A percentile compares a stretch with the other conserved stretches of the same genome.
These are phyloP conservation scores for Boletus reticulatus DNA, from an alignment of 768 basidiomycete species.

Conservation along the genomic window DNA sequence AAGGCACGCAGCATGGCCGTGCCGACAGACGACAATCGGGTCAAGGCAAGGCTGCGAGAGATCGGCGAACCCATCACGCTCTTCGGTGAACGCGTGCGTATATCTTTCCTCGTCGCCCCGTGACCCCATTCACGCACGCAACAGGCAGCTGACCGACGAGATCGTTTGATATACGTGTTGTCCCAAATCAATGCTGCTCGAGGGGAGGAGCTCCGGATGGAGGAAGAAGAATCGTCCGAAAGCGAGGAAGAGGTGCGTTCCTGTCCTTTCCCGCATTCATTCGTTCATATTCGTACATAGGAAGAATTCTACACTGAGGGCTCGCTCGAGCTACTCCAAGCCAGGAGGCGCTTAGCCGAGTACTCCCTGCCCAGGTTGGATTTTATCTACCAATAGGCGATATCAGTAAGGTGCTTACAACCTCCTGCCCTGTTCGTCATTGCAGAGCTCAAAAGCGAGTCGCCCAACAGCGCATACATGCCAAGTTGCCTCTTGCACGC, in stretches of 20 bases:
- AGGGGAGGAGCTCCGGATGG: slow-evolving; percentile 75
- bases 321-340: slow-evolving; percentile 80
- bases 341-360: slow-evolving; percentile 83
- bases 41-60: slow-evolving; percentile 85
- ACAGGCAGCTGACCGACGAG: slow-evolving; percentile 93
- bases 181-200: slow-evolving; percentile 91
- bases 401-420: slow-evolving; percentile 77
- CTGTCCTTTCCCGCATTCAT: background rate
- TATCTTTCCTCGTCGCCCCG: background rate
- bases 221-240: slow-evolving; percentile 65
- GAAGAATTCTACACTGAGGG: slow-evolving; percentile 97
- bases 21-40: slow-evolving; percentile 94
- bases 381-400: slow-evolving; percentile 56
- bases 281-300: slow-evolving; percentile 35
- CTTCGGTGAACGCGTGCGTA: slow-evolving; percentile 94
- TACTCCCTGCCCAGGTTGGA: slow-evolving; percentile 94
- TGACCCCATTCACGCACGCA: slow-evolving; percentile 15
- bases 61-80: slow-evolving; percentile 96
- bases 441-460: slow-evolving; percentile 93
- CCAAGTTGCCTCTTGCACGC: slow-evolving; percentile 79
- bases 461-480: slow-evolving; percentile 90
- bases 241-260: slow-evolving; percentile 71
- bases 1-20: slow-evolving; percentile 91
- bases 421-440: slow-evolving; percentile 37
- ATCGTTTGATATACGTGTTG: slow-evolving; percentile 91